Conservation (phyloP, 495 filamentous ascomycete genomes). For the Neurospora sp. region DNA sequence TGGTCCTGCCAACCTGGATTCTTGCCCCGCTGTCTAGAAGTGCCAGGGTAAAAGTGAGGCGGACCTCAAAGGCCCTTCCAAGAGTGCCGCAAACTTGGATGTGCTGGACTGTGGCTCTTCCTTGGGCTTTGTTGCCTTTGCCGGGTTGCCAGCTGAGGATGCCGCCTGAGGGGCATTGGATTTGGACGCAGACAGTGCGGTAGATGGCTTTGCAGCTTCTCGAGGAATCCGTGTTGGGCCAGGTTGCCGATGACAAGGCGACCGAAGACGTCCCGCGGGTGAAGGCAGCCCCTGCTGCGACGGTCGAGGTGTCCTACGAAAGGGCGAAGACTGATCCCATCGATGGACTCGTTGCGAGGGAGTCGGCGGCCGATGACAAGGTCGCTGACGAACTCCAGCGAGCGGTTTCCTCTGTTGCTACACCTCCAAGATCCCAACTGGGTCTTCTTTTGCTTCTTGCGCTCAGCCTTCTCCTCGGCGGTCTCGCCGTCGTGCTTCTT, state of each 20-base stretch:
- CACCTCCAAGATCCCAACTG: not conserved
- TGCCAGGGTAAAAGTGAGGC: not conserved
- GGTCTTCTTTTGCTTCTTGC: not conserved
- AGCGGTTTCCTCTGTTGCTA: not conserved
- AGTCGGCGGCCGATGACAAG: not conserved
- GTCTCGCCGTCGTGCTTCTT: not conserved
- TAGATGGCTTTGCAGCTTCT: slow-evolving; percentile 9
- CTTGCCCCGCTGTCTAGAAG: not conserved
- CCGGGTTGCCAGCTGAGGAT: not conserved
- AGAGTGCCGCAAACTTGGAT: slow-evolving; percentile 28
- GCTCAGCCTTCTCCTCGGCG: not conserved
- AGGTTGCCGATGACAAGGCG: not conserved
- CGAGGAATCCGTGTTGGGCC: not conserved
- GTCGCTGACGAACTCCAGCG: not conserved
- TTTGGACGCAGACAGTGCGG: slow-evolving; percentile 6
- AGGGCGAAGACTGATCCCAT: not conserved
- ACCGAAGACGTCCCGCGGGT: not conserved
- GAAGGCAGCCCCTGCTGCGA: not conserved
- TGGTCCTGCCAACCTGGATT: not conserved
- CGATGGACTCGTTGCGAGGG: not conserved
- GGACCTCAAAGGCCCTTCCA: slow-evolving; percentile 34
- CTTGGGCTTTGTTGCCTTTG: slow-evolving; percentile 12
- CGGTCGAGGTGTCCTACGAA: not conserved
- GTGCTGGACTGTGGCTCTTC: slow-evolving; percentile 21
- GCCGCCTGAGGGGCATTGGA: not conserved